Base-by-base conservation (phyloP, 768 basidiomycete species). In the Pulveroboletus sp. region DNA sequence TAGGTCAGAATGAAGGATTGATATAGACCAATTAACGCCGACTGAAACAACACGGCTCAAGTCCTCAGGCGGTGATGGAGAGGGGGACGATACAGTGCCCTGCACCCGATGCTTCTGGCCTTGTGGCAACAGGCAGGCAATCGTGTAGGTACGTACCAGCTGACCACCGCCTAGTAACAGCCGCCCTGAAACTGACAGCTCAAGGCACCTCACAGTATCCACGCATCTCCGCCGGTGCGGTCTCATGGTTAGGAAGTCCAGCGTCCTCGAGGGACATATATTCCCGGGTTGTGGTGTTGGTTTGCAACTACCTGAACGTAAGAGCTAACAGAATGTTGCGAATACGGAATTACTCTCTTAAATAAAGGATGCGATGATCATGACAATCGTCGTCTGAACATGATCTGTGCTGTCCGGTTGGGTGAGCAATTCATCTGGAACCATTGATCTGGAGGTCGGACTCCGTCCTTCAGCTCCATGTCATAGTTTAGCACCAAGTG, bases 401-500 rank as follows among this genome's bases (percentile, higher is more conserved):
- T 58, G 50, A 75, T 63, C 39, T 68, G 60, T 32, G 69, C 70
- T 21, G 52, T 56, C 37, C 52, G 62, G 52, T 73, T 67, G 9
- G 76, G 76, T 21, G 57, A 56, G 44, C 67, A 67, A 39, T 67
- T 67, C 65, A 69, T 65, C 55, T 47, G 51, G 38, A 67, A 63
- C 69, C 69, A 70, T 42, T 62, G 43, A 43, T 70, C 69, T 27
- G 62, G 57, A 8, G 74, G 73, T 17, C 68, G 61, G 31, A 63
- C 59, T 39, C 69, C 69, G 28, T 67, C 67, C 39, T 70, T 65
- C 31, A 71, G 50, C 41, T 64, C 64, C 32, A 75, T 59, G 50
- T 75, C 74, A 58, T 74, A 75, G 50, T 67, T 64, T 46, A 71
- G 46, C 11, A 75, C 61, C 51, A 76, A 52, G 50, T 72, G 62